Percentiles rank a stretch among this genome's conserved stretches.
Conservation (phyloP, 202 grass and related monocot genomes). For the Cymbopogon flexuosus region DNA sequence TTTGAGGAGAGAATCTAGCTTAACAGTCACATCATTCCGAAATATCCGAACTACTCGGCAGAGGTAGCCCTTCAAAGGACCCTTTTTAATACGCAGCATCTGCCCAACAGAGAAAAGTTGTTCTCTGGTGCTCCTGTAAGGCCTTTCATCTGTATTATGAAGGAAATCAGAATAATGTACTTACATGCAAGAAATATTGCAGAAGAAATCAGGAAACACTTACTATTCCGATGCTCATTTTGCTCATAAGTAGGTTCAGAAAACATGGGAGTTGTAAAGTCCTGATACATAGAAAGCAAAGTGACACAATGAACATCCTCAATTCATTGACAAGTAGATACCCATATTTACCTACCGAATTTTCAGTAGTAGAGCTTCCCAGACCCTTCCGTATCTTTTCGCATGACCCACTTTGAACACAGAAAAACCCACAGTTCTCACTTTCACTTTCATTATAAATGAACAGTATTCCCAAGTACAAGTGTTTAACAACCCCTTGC, state of each 20-base stretch:
- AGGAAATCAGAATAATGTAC: conserved; percentile 27
- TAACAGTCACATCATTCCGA: conserved; percentile 88
- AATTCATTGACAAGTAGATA: conserved; percentile 12
- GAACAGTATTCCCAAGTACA: conserved; percentile 84
- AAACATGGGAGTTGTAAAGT: conserved; percentile 51
- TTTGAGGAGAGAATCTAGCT: conserved; percentile 90
- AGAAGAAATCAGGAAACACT: conserved; percentile 28
- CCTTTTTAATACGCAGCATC: conserved; percentile 76
- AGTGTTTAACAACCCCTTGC: conserved; percentile 85
- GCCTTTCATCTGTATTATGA: conserved; percentile 53
- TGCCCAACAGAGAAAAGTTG: conserved; percentile 82
- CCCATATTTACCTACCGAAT: conserved; percentile 30
- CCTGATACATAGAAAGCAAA: conserved; percentile 49
- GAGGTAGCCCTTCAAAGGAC: conserved; percentile 92
- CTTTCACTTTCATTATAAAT: conserved; percentile 73
- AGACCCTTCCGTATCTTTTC: conserved; percentile 58
- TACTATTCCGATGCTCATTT: conserved; percentile 48
- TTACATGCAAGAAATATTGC: conserved; percentile 22
- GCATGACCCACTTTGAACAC: conserved; percentile 67
- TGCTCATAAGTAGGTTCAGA: conserved; percentile 46
- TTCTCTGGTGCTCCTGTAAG: conserved; percentile 57
- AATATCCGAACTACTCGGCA: conserved; percentile 78
- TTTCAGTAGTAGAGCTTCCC: conserved; percentile 35
- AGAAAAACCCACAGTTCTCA: conserved; percentile 75
- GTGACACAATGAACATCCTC: conserved; percentile 21